These are phyloP conservation scores for Schwanniomyces occidentalis DNA, from an alignment of 805 yeast species.

Conservation along the genomic window DNA sequence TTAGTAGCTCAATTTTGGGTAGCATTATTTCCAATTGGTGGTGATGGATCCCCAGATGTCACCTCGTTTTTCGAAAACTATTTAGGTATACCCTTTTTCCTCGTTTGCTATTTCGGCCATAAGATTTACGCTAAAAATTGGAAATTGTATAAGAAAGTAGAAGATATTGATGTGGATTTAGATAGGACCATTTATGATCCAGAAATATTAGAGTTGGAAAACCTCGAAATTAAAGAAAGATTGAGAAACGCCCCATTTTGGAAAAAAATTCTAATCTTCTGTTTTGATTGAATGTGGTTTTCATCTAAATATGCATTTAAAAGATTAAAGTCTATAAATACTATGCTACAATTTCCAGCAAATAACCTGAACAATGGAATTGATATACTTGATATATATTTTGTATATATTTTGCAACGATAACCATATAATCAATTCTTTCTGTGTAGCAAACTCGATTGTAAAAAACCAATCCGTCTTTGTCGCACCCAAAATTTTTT, in stretches of 20 bases:
- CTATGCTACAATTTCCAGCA: no score
- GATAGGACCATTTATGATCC: slow-evolving; percentile 35
- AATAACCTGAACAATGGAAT: no score
- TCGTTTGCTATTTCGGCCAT: slow-evolving; percentile 32
- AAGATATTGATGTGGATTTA: slow-evolving; percentile 31
- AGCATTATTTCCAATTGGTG: slow-evolving; percentile 40
- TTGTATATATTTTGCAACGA: no score
- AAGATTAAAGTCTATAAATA: no score
- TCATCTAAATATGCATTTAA: no score
- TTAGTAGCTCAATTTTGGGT: slow-evolving; percentile 47
- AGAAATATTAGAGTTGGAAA: slow-evolving; percentile 34
- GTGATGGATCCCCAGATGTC: slow-evolving; percentile 29
- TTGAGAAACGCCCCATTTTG: slow-evolving; percentile 17
- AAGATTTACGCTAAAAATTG: slow-evolving; percentile 33
- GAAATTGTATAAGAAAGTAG: slow-evolving; percentile 23
- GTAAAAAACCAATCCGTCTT: no score
- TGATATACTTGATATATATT: no score
- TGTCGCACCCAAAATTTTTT: no score
- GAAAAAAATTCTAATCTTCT: slow-evolving; percentile 1
- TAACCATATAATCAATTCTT: no score
- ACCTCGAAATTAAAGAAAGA: slow-evolving; percentile 22
- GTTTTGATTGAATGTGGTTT: neutral
- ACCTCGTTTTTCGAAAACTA: slow-evolving; percentile 32
- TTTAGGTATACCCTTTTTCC: slow-evolving; percentile 32
- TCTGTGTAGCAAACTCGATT: no score